Evolutionary conservation across 139 green algal species (phyloP), one percentile per base, ranked within the genome.

Genomic region (Zygnema circumcarinatum): DNA sequence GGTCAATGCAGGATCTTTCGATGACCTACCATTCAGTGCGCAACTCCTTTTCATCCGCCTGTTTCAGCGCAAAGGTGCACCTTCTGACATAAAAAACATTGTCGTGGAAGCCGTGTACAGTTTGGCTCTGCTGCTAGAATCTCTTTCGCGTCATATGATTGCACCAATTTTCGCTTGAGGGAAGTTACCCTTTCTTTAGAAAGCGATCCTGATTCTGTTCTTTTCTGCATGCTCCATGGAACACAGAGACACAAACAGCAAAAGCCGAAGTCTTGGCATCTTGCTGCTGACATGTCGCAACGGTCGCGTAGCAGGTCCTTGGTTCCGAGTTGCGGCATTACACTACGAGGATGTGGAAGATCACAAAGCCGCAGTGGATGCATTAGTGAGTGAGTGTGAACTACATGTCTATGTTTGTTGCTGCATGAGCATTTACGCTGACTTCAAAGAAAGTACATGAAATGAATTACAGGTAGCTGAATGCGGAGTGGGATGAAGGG

Each of bases 41-140:
- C 75, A 83, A 41, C 16, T 22, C 25, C 32, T 83, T 7, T 74
- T 83, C 31, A 41, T 74, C 40, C 31, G 75, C 16, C 75, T 83
- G 29, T 83, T 83, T 29, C 75, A 83, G 32, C 31, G 75, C 16
- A 83, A 83, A 83, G 75, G 75, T 83, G 32, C 29, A 41, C 72
- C 40, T 36, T 16, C 22, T n/a, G n/a, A n/a, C n/a, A n/a, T n/a
- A n/a, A n/a, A n/a, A n/a, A n/a, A n/a, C n/a, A n/a, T n/a, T n/a
- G n/a, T n/a, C n/a, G n/a, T n/a, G n/a, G n/a, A n/a, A n/a, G n/a
- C n/a, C n/a, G n/a, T n/a, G n/a, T n/a, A n/a, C n/a, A n/a, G n/a
- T n/a, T n/a, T n/a, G n/a, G n/a, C n/a, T n/a, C n/a, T n/a, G n/a
- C n/a, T n/a, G n/a, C n/a, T n/a, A n/a, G n/a, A n/a, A n/a, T n/a